Base-by-base conservation (phyloP, 2,329 filamentous ascomycete genomes). In the Teratosphaeria zuluensis region DNA sequence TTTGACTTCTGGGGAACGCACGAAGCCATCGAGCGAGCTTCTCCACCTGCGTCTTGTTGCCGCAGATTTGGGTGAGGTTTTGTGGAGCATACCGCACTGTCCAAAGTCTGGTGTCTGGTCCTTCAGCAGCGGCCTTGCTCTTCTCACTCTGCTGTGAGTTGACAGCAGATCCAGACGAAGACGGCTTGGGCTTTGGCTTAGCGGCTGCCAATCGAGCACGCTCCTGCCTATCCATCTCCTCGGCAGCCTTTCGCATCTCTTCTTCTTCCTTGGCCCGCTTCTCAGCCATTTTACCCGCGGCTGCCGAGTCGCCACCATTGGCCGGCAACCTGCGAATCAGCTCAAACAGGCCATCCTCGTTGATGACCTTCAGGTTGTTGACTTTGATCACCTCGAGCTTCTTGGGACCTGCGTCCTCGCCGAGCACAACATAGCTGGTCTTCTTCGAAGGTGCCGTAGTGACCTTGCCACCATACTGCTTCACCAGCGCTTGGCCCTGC, bases 71-170 rank as follows among this genome's bases (percentile, higher is more conserved):
- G 59, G 77, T 87, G 51, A 95, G 79, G 57, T 87, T 82, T 1
- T 88, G 89, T 2, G 94, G 94, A 0, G 94, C 94, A 74, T 99
- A 97, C 68, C 96, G 97, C 52, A 87, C 89, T 1, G 94, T 99
- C 88, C 94, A 95, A 1, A 99, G 79, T 65, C 89, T 85, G 60
- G 84, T 81, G 56, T 84, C 80, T 42, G 79, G 72, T 59, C 64
- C 69, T 1, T 72, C 67, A 9, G 75, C 72, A 32, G 80, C 68
- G 14, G 63, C 64, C 31, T 69, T 70, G 51, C 72, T 67, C 53
- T 75, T 69, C 3, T 16, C 21, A 4, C 19, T 56, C n/a, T 35
- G 35, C 38, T 51, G 55, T 21, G 54, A 55, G 7, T 24, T 33
- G n/a, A 35, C n/a, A 11, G 75, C 59, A 53, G 70, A 54, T 14